A percentile compares a stretch with the other conserved stretches of the same genome.
Conservation (phyloP, 352 stramenopile species). For the Globisporangium cystogenes region DNA sequence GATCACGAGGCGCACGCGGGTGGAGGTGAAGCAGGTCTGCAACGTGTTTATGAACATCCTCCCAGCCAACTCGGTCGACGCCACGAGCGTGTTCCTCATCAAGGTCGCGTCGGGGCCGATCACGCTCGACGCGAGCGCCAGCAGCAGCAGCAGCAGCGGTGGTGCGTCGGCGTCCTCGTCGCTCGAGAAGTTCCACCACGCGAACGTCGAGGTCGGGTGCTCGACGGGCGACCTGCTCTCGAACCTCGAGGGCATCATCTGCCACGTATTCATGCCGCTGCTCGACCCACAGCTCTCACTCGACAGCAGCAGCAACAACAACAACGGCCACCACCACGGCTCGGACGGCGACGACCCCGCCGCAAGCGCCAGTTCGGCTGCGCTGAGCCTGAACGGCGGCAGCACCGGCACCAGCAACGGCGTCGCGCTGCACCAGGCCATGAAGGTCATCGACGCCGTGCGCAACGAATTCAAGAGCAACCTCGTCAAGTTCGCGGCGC, state of each 20-base stretch:
- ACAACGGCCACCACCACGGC: background rate
- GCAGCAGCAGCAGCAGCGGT: slow-evolving; percentile 6
- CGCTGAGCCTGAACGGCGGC: background rate
- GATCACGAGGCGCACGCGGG: slow-evolving; percentile 39
- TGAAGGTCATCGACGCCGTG: slow-evolving; percentile 80
- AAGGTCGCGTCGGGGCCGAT: slow-evolving; percentile 58
- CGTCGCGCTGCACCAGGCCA: slow-evolving; percentile 31
- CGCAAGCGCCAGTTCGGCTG: background rate
- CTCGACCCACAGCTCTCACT: slow-evolving; percentile 65
- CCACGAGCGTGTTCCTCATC: slow-evolving; percentile 73
- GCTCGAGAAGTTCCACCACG: slow-evolving; percentile 45
- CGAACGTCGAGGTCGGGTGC: slow-evolving; percentile 83
- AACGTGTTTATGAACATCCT: slow-evolving; percentile 68
- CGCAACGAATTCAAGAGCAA: slow-evolving; percentile 89
- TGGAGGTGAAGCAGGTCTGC: slow-evolving; percentile 49
- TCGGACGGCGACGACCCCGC: background rate
- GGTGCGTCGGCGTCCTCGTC: background rate
- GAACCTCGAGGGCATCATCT: slow-evolving; percentile 85
- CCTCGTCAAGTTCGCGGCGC: slow-evolving; percentile 89
- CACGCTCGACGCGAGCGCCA: slow-evolving; percentile 22
- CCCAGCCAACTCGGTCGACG: slow-evolving; percentile 50
- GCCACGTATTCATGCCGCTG: slow-evolving; percentile 87
- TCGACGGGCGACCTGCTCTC: slow-evolving; percentile 81
- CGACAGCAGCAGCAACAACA: slow-evolving; percentile 11
- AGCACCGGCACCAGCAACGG: background rate